Percentiles rank a stretch among this genome's conserved stretches.
phyloP scores from a whole-genome alignment of 2,329 filamentous ascomycete species.

The Aspergillus jensenii region DNA sequence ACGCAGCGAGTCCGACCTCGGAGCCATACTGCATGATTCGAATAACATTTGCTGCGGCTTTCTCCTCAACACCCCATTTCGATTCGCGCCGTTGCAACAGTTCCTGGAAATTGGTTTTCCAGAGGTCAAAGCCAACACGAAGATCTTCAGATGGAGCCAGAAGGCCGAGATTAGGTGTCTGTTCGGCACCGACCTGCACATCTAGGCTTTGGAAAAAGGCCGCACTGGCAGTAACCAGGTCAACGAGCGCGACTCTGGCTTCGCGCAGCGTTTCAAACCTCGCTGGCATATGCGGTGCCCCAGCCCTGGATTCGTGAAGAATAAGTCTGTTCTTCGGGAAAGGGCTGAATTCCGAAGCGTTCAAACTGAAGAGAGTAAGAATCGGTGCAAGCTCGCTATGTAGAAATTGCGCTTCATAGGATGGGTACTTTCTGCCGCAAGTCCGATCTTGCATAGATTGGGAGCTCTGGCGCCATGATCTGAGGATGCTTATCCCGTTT shows the following conservation, averaged over 20 bases:
- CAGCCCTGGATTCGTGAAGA: not conserved
- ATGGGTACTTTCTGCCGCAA: not conserved
- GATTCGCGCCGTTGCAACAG: not conserved
- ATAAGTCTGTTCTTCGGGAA: conserved; percentile 7
- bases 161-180: not conserved
- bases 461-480: conserved; percentile 14
- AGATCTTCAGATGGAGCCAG: not conserved
- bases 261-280: conserved; percentile 14
- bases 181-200: not conserved
- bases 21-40: conserved; percentile 11
- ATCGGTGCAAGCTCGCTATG: conserved; percentile 20
- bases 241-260: conserved; percentile 13
- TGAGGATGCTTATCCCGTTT: conserved; percentile 17
- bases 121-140: not conserved
- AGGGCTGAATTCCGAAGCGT: conserved; percentile 7
- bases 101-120: not conserved
- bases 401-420: conserved; percentile 14
- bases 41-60: conserved; percentile 12
- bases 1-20: conserved; percentile 7
- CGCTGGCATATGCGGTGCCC: not conserved
- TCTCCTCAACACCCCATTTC: conserved; percentile 9
- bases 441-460: no score
- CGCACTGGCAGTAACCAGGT: conserved; percentile 12
- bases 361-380: conserved; percentile 16
- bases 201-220: conserved; percentile 4